A percentile compares a stretch with the other conserved stretches of the same genome.
These are phyloP conservation scores for Dendrobium huoshanense DNA, from an alignment of 106 monocot species.

Conservation along the genomic window DNA sequence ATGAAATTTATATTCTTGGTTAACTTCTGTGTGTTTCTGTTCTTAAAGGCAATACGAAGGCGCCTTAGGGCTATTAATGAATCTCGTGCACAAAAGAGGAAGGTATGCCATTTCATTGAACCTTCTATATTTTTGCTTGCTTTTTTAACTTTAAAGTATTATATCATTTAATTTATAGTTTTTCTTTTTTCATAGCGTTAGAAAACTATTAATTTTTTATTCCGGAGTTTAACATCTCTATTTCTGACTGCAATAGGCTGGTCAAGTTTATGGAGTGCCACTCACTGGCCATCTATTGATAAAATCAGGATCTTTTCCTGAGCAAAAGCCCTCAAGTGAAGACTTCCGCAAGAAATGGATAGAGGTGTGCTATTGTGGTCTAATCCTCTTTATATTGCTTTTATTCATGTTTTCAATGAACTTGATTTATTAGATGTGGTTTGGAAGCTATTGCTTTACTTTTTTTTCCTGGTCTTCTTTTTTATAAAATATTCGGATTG, in stretches of 20 bases:
- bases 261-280: slow-evolving; percentile 93
- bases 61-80: slow-evolving; percentile 90
- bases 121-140: background rate
- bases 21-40: slow-evolving; percentile 4
- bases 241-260: slow-evolving; percentile 53
- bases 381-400: background rate
- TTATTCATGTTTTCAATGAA: background rate
- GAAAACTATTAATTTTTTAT: background rate
- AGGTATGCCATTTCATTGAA: slow-evolving; percentile 29
- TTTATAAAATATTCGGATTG: background rate
- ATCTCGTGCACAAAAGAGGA: slow-evolving; percentile 87
- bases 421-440: background rate
- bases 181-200: background rate
- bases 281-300: slow-evolving; percentile 73
- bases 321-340: slow-evolving; percentile 67
- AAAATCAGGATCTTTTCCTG: slow-evolving; percentile 77
- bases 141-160: background rate
- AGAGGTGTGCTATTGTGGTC: slow-evolving; percentile 44
- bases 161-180: background rate
- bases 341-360: slow-evolving; percentile 87
- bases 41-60: slow-evolving; percentile 62
- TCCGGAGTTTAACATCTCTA: background rate
- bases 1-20: background rate
- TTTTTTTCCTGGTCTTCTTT: background rate
- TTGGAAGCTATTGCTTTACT: background rate